Evolutionary conservation across 306 rosid species (phyloP).

Genomic region (Oemleria cerasiformis): DNA sequence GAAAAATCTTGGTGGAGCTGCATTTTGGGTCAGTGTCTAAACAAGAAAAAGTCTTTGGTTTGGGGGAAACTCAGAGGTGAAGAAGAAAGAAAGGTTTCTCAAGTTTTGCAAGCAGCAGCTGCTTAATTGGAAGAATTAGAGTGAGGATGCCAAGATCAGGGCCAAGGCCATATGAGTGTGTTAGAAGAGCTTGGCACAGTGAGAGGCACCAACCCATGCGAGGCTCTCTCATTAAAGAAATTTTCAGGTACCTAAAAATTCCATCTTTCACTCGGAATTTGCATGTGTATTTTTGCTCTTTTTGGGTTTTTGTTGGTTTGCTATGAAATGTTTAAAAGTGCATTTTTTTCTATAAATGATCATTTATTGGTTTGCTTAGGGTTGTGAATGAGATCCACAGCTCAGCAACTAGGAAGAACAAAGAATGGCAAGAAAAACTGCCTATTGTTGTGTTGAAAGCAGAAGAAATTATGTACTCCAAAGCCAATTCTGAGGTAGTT

Average conservation of each 20-base stretch:
- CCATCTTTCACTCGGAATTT: background rate
- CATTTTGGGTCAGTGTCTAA: conserved; percentile 28
- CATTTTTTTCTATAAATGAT: background rate
- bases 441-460: conserved; percentile 73
- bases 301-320: background rate
- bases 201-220: conserved; percentile 77
- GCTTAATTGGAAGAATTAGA: background rate
- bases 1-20: conserved; percentile 24
- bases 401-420: conserved; percentile 61
- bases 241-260: conserved; percentile 54
- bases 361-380: conserved; percentile 32
- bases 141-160: conserved; percentile 69
- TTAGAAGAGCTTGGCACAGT: conserved; percentile 81
- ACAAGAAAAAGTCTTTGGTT: background rate
- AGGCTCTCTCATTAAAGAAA: conserved; percentile 78
- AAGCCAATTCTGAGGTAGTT: conserved; percentile 75
- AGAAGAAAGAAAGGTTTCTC: background rate
- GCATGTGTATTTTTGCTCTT: background rate
- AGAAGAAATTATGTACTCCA: conserved; percentile 77
- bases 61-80: background rate
- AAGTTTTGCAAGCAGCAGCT: background rate
- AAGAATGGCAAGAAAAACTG: conserved; percentile 81
- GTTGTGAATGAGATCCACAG: conserved; percentile 62
- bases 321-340: background rate
- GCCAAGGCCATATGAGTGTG: conserved; percentile 71